phyloP scores from a whole-genome alignment of 768 basidiomycete genomes.

The Crepidotus variabilis region DNA sequence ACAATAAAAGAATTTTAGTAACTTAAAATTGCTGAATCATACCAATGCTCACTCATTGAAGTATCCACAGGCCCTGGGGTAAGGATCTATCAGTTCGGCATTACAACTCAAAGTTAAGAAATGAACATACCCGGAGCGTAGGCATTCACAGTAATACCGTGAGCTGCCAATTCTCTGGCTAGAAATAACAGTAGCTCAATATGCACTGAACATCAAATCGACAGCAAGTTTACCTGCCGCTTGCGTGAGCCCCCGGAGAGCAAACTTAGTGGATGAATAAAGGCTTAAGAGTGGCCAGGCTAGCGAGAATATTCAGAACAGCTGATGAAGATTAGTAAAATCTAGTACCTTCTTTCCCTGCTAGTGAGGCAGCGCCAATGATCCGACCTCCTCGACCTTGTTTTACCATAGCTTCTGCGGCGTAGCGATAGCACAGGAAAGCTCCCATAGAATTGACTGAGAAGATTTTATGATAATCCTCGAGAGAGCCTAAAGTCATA shows the following conservation, averaged over 20 bases:
- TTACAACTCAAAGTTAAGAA: not conserved
- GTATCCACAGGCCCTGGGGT: slow-evolving; percentile 20
- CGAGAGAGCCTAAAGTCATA: slow-evolving; percentile 17
- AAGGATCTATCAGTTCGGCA: not conserved
- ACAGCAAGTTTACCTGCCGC: slow-evolving; percentile 24
- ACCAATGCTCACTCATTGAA: slow-evolving; percentile 15
- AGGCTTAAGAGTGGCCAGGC: slow-evolving; percentile 9
- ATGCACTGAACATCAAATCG: not conserved
- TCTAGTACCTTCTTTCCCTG: slow-evolving; percentile 32
- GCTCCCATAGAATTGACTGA: slow-evolving; percentile 32
- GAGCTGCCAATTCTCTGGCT: slow-evolving; percentile 15
- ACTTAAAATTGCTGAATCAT: too few species aligned
- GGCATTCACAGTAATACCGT: slow-evolving; percentile 29
- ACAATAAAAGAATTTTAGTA: not conserved
- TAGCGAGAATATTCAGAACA: not conserved
- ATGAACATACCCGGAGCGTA: slow-evolving; percentile 27
- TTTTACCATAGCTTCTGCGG: slow-evolving; percentile 37
- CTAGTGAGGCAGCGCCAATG: slow-evolving; percentile 38
- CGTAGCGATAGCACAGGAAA: slow-evolving; percentile 38
- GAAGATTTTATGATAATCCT: slow-evolving; percentile 28
- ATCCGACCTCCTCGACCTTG: slow-evolving; percentile 42
- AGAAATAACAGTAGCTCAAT: not conserved
- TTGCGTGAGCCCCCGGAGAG: slow-evolving; percentile 37
- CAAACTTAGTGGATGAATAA: slow-evolving; percentile 36
- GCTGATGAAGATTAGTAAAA: too few species aligned